Percentiles rank a stretch among this genome's conserved stretches.
These are phyloP conservation scores for Colletotrichum coccodes DNA, from an alignment of 2,329 filamentous ascomycete genomes.

Conservation along the genomic window DNA sequence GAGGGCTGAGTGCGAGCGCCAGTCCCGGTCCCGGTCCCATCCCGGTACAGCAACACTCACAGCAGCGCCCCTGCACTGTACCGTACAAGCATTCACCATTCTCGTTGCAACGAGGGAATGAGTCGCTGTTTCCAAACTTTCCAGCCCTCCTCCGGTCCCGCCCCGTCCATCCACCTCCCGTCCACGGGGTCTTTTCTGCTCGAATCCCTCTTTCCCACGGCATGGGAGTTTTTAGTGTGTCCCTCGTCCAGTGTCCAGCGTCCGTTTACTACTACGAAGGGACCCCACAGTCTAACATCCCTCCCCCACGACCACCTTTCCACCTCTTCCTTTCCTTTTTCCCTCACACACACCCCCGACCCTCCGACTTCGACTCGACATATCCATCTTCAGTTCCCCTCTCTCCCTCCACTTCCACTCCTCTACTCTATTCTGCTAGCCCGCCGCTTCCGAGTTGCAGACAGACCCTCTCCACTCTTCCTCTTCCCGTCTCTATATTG, in stretches of 20 bases:
- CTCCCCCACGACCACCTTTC: conserved; percentile 19
- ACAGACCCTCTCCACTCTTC: conserved; percentile 5
- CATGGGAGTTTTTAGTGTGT: neutral
- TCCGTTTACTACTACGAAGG: conserved; percentile 10
- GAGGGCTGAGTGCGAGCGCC: neutral
- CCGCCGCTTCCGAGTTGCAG: conserved; percentile 15
- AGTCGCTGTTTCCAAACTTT: conserved; percentile 22
- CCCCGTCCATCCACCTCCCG: conserved; percentile 10
- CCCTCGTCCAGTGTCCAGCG: neutral
- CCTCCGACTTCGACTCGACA: neutral
- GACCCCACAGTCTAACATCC: conserved; percentile 29
- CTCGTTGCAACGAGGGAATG: conserved; percentile 11
- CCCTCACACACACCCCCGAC: conserved; percentile 24
- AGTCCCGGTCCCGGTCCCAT: conserved; percentile 14
- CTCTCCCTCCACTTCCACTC: neutral
- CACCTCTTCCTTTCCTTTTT: conserved; percentile 28
- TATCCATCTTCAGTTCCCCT: neutral
- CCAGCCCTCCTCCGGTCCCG: conserved; percentile 1
- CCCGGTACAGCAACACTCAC: neutral
- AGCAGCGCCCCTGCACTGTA: neutral
- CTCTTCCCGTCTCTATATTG: neutral
- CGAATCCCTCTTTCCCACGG: neutral
- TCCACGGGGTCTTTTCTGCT: conserved; percentile 20
- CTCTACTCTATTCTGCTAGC: neutral
- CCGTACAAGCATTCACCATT: conserved; percentile 8